Evolutionary conservation across 768 basidiomycete genomes (phyloP).

Genomic region (Suillus alpinus): DNA sequence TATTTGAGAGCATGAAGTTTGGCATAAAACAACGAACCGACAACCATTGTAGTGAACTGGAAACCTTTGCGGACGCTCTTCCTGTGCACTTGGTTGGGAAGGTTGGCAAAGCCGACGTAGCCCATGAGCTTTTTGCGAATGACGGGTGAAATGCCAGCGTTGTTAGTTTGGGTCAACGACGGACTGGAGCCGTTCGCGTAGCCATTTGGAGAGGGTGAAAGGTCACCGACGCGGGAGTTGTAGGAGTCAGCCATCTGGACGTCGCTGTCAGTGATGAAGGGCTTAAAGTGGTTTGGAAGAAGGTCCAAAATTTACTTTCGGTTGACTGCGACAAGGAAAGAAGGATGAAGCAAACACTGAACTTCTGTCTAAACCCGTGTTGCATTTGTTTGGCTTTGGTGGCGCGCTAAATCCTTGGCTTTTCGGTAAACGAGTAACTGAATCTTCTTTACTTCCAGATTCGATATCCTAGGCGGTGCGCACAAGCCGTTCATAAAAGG

Average conservation of each 20-base stretch:
- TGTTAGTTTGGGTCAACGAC: constrained; percentile 44
- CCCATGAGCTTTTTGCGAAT: constrained; percentile 92
- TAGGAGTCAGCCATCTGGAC: constrained; percentile 75
- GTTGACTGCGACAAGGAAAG: constrained; percentile 50
- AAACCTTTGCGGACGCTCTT: constrained; percentile 98
- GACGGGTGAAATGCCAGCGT: constrained; percentile 34
- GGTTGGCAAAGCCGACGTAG: constrained; percentile 94
- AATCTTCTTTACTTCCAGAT: constrained; percentile 2
- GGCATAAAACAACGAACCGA: constrained; percentile 64
- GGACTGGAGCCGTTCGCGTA: constrained; percentile 62
- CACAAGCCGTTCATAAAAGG: constrained; percentile 5
- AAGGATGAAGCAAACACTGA: constrained; percentile 30
- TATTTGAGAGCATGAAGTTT: constrained; percentile 20
- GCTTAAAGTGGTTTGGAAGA: constrained; percentile 15
- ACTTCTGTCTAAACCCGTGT: constrained; percentile 22
- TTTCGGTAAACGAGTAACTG: not conserved
- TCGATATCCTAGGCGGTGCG: not conserved
- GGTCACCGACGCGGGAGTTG: constrained; percentile 66
- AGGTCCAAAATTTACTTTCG: constrained; percentile 47
- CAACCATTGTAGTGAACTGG: constrained; percentile 99
- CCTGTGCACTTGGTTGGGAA: constrained; percentile 99
- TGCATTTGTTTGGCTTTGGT: constrained; percentile 35
- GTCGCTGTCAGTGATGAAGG: constrained; percentile 19
- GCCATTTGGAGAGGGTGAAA: constrained; percentile 52
- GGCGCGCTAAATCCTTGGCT: constrained; percentile 18